These are phyloP conservation scores for Colletotrichum falcatum DNA, from an alignment of 2,329 filamentous ascomycete genomes.

Conservation along the genomic window DNA sequence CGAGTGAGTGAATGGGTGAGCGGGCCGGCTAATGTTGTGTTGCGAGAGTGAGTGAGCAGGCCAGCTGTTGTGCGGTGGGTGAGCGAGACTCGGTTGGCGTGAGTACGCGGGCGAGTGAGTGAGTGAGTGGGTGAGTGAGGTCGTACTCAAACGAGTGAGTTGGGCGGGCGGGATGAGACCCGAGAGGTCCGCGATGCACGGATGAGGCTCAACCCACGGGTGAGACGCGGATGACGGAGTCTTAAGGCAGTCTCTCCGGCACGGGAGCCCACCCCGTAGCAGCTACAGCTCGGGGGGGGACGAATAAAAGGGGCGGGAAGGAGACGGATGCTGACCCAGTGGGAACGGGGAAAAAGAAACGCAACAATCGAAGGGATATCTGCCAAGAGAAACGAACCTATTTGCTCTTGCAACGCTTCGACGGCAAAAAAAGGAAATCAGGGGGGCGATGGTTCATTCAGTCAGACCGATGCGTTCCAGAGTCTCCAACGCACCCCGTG, in stretches of 20 bases:
- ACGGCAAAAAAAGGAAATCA: neutral
- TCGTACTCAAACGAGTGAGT: neutral
- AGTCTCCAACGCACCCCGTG: neutral
- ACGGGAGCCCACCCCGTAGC: conserved; percentile 8
- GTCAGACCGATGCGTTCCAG: conserved; percentile 1
- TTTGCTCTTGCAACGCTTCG: neutral
- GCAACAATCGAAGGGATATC: neutral
- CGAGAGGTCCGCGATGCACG: conserved; percentile 27
- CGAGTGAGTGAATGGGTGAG: neutral
- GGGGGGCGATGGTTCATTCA: neutral
- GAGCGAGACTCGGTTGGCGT: neutral
- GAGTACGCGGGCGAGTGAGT: neutral
- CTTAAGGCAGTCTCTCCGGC: conserved; percentile 17
- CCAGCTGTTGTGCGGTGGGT: neutral
- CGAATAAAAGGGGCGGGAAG: neutral
- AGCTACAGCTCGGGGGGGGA: neutral
- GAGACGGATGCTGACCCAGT: neutral
- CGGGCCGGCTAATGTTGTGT: neutral
- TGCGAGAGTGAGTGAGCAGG: neutral
- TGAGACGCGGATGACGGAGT: conserved; percentile 26
- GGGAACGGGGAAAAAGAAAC: neutral
- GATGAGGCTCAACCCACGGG: conserved; percentile 17
- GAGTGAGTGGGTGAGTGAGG: neutral
- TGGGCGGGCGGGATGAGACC: conserved; percentile 5
- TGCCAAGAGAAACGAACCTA: neutral